Percentiles rank a stretch among this genome's conserved stretches.
phyloP scores from a whole-genome alignment of 2,329 filamentous ascomycete genomes.

The Alternaria hordeiaustralica region DNA sequence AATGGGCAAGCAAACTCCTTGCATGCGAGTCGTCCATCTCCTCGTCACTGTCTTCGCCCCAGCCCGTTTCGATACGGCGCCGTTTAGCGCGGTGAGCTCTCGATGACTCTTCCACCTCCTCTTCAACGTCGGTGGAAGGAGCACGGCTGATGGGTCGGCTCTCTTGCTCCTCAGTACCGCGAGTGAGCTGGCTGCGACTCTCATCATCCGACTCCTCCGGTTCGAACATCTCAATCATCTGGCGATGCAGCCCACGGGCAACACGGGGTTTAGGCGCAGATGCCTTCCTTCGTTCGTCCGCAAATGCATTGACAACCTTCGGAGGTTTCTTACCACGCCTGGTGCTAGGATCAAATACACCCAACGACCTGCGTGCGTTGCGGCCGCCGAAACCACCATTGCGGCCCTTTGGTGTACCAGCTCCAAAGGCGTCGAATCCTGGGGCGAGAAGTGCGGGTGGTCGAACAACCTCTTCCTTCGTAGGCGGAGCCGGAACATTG shows the following conservation, averaged over 20 bases:
- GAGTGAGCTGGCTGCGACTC: constrained; percentile 67
- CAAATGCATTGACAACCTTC: constrained; percentile 54
- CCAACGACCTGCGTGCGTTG: constrained; percentile 50
- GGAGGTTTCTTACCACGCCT: constrained; percentile 48
- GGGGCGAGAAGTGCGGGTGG: constrained; percentile 60
- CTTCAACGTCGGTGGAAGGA: constrained; percentile 59
- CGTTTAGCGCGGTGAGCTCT: constrained; percentile 54
- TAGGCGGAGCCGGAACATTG: constrained; percentile 72
- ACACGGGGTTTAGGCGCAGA: constrained; percentile 64
- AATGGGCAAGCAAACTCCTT: constrained; percentile 55
- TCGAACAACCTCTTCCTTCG: constrained; percentile 64
- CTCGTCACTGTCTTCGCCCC: constrained; percentile 57
- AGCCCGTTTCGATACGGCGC: constrained; percentile 53
- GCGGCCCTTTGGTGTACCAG: constrained; percentile 67
- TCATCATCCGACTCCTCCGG: constrained; percentile 88
- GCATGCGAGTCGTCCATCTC: constrained; percentile 57
- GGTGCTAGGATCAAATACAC: constrained; percentile 53
- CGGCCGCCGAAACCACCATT: constrained; percentile 50
- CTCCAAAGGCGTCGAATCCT: constrained; percentile 66
- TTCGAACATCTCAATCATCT: constrained; percentile 74
- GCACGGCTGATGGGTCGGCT: constrained; percentile 79
- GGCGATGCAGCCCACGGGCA: constrained; percentile 79
- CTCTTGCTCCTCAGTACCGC: constrained; percentile 85
- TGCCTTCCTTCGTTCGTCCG: constrained; percentile 66
- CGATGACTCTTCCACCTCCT: constrained; percentile 57